Percentiles rank a stretch among this genome's conserved stretches.
These are phyloP conservation scores for Xylaria polymorpha DNA, from an alignment of 2,329 filamentous ascomycete species.

Conservation along the genomic window DNA sequence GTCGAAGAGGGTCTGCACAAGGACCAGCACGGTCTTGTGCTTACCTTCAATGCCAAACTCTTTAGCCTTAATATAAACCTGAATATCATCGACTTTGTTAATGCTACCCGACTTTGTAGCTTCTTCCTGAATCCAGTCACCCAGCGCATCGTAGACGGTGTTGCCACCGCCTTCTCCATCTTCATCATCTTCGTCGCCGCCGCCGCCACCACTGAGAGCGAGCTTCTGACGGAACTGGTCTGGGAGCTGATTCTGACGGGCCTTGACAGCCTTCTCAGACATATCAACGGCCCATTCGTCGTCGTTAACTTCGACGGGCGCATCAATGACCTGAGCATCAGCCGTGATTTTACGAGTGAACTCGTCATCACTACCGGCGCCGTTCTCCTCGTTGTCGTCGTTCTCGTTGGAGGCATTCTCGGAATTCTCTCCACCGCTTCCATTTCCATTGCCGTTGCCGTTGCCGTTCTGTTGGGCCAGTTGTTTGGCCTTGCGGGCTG, in stretches of 20 bases:
- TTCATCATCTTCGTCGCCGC: slow-evolving; percentile 77
- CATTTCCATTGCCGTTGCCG: slow-evolving; percentile 60
- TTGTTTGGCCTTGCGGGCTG: slow-evolving; percentile 89
- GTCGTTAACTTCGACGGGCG: slow-evolving; percentile 76
- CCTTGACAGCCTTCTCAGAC: slow-evolving; percentile 93
- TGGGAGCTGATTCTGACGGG: slow-evolving; percentile 92
- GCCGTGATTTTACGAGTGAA: slow-evolving; percentile 84
- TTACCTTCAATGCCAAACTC: slow-evolving; percentile 94
- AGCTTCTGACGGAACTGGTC: slow-evolving; percentile 94
- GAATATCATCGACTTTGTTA: slow-evolving; percentile 84
- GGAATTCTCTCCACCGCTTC: slow-evolving; percentile 72
- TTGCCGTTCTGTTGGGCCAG: slow-evolving; percentile 69
- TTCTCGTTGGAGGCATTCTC: slow-evolving; percentile 69
- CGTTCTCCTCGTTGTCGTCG: slow-evolving; percentile 66
- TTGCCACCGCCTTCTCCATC: slow-evolving; percentile 80
- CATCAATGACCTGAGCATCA: slow-evolving; percentile 60
- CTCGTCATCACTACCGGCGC: slow-evolving; percentile 90
- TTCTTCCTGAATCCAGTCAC: slow-evolving; percentile 87
- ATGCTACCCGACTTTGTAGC: slow-evolving; percentile 78
- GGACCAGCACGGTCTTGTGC: slow-evolving; percentile 90
- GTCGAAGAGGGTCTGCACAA: slow-evolving; percentile 94
- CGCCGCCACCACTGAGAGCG: slow-evolving; percentile 72
- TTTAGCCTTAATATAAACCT: slow-evolving; percentile 96
- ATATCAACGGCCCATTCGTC: slow-evolving; percentile 97
- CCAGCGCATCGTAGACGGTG: slow-evolving; percentile 88